Conservation (phyloP, 2,329 filamentous ascomycete genomes). For the Aspergillus ochraceus region DNA sequence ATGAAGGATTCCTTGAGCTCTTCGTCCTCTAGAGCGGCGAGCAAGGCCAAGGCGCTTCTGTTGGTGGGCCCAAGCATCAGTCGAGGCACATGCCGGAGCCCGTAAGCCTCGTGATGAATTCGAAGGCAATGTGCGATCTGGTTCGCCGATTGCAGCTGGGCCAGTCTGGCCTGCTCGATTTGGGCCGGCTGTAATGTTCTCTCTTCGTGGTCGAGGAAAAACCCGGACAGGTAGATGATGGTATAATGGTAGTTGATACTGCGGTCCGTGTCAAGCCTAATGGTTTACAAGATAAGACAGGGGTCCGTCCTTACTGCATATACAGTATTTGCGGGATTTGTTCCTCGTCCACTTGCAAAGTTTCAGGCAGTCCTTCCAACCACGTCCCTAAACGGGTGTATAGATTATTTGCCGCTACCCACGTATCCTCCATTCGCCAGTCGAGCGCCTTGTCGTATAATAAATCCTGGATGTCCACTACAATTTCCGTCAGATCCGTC, state of each 20-base stretch:
- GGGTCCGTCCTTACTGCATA: slow-evolving; percentile 26
- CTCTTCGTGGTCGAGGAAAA: slow-evolving; percentile 21
- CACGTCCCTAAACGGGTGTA: slow-evolving; percentile 25
- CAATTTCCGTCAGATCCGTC: slow-evolving; percentile 23
- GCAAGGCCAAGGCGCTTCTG: slow-evolving; percentile 22
- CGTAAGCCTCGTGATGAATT: slow-evolving; percentile 28
- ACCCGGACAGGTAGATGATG: slow-evolving; percentile 26
- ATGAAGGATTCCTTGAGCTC: slow-evolving; percentile 25
- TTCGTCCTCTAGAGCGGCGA: slow-evolving; percentile 21
- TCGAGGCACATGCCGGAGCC: slow-evolving; percentile 29
- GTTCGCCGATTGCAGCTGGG: slow-evolving; percentile 21
- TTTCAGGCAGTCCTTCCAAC: slow-evolving; percentile 20
- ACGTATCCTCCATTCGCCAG: slow-evolving; percentile 16
- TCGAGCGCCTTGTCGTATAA: slow-evolving; percentile 22
- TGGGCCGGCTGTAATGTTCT: slow-evolving; percentile 7
- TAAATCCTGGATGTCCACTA: slow-evolving; percentile 26
- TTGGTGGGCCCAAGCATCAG: slow-evolving; percentile 27
- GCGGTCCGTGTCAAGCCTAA: not conserved
- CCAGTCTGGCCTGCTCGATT: slow-evolving; percentile 14
- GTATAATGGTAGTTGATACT: slow-evolving; percentile 31
- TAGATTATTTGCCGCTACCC: slow-evolving; percentile 17
- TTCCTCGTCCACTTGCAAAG: slow-evolving; percentile 14
- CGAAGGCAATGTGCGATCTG: slow-evolving; percentile 29
- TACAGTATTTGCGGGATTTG: slow-evolving; percentile 28
- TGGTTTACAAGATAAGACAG: not conserved